Percentiles rank a stretch among this genome's conserved stretches.
Evolutionary conservation across 2,329 filamentous ascomycete species (phyloP).

Genomic region (Xylariales sp.): DNA sequence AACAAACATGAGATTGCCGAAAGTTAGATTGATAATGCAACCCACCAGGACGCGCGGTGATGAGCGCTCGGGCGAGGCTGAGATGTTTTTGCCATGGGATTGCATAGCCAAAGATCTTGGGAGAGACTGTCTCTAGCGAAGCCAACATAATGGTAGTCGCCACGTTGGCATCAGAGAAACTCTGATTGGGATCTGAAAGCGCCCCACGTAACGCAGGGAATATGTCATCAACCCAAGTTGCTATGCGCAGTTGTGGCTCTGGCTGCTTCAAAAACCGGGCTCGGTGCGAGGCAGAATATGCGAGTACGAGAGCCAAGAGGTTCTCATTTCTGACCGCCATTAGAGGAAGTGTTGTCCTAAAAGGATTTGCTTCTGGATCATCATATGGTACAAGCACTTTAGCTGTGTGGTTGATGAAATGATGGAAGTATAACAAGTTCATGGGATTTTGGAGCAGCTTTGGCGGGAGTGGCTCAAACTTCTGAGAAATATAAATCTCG

Average conservation of each 20-base stretch:
- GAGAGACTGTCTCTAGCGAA: conserved; percentile 78
- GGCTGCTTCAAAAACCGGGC: conserved; percentile 68
- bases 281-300: conserved; percentile 78
- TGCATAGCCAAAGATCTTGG: conserved; percentile 73
- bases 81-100: conserved; percentile 81
- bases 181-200: conserved; percentile 54
- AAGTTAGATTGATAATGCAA: conserved; percentile 45
- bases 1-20: conserved; percentile 55
- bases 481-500: conserved; percentile 48
- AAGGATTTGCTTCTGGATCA: conserved; percentile 47
- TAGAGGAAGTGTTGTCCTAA: conserved; percentile 44
- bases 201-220: conserved; percentile 67
- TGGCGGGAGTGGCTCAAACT: conserved; percentile 42
- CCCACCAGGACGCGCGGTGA: conserved; percentile 52
- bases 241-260: conserved; percentile 74
- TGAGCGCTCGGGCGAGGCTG: conserved; percentile 70
- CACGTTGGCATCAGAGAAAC: conserved; percentile 68
- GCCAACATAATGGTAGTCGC: conserved; percentile 83
- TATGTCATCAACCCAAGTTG: conserved; percentile 75
- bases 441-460: conserved; percentile 67
- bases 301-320: conserved; percentile 70
- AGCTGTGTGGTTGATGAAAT: conserved; percentile 76
- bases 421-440: conserved; percentile 66
- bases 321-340: conserved; percentile 68
- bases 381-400: conserved; percentile 50